Conservation (phyloP, 1,284 basidiomycete species). For the Fomitopsis betulina region DNA sequence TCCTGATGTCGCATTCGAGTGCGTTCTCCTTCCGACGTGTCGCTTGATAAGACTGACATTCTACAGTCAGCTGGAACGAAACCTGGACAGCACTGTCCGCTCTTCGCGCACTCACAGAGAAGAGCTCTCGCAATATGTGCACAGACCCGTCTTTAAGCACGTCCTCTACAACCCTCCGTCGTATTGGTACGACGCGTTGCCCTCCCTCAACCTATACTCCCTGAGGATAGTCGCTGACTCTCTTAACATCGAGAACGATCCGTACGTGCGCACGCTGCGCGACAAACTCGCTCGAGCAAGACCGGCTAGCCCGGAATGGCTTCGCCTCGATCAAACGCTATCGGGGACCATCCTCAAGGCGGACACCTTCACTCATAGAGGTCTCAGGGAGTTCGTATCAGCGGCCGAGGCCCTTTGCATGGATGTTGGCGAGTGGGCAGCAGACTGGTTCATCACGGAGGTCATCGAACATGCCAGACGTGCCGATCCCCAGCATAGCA, state of each 20-base stretch:
- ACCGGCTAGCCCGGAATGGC: conserved; percentile 35
- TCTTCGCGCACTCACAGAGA: conserved; percentile 50
- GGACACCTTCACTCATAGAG: conserved; percentile 61
- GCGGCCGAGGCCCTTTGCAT: conserved; percentile 52
- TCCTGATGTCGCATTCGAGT: conserved; percentile 57
- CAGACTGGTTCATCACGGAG: conserved; percentile 66
- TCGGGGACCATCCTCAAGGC: conserved; percentile 53
- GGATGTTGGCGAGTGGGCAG: conserved; percentile 67
- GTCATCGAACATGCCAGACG: conserved; percentile 49
- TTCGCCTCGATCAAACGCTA: conserved; percentile 56
- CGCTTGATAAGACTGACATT: neutral
- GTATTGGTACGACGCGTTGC: conserved; percentile 21
- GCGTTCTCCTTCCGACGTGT: conserved; percentile 13
- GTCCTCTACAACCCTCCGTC: conserved; percentile 39
- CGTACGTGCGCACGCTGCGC: conserved; percentile 51
- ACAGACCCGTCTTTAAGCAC: conserved; percentile 60
- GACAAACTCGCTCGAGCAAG: conserved; percentile 34
- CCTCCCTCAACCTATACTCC: conserved; percentile 47
- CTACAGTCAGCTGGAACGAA: conserved; percentile 48
- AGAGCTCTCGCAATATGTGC: conserved; percentile 56
- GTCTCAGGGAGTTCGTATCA: conserved; percentile 51
- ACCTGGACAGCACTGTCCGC: conserved; percentile 63
- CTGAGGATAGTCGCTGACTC: conserved; percentile 39
- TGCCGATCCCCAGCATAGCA: conserved; percentile 41
- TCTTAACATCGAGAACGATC: conserved; percentile 62